Conservation (phyloP, 345 rosid species). For the Citrus sp. region DNA sequence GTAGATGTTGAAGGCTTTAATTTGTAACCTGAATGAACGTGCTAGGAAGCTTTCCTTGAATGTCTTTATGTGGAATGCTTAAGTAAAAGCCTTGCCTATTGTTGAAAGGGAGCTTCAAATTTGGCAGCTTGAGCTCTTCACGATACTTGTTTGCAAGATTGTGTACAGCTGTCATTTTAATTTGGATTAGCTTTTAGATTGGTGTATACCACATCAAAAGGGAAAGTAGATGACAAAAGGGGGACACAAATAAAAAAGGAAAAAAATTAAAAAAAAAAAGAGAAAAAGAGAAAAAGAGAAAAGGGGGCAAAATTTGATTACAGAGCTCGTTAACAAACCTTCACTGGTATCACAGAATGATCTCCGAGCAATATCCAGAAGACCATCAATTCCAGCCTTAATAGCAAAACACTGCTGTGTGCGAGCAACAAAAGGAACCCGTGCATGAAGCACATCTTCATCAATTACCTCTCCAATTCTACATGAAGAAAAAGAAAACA, state of each 20-base stretch:
- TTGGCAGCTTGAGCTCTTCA: conserved; percentile 81
- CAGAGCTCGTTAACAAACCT: conserved; percentile 48
- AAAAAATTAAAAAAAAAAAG: neutral
- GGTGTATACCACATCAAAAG: conserved; percentile 7
- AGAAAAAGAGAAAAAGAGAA: neutral
- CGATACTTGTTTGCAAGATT: conserved; percentile 86
- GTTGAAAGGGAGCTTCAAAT: conserved; percentile 94
- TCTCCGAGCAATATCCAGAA: conserved; percentile 87
- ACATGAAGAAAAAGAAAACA: conserved; percentile 7
- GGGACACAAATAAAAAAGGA: neutral
- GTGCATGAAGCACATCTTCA: conserved; percentile 96
- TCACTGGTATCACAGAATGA: conserved; percentile 96
- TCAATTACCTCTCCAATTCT: conserved; percentile 89
- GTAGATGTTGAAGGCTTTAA: conserved; percentile 10
- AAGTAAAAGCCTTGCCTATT: conserved; percentile 95
- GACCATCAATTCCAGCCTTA: conserved; percentile 93
- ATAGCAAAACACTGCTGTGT: conserved; percentile 99
- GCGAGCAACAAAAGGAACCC: conserved; percentile 92
- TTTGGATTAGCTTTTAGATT: conserved; percentile 18
- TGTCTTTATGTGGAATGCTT: conserved; percentile 83
- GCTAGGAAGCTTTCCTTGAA: conserved; percentile 85
- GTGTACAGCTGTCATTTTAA: conserved; percentile 66
- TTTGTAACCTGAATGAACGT: conserved; percentile 81
- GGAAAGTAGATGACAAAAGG: conserved; percentile 1
- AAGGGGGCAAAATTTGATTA: neutral